A percentile compares a stretch with the other conserved stretches of the same genome.
These are phyloP conservation scores for Fennellomyces sp. DNA, from an alignment of 371 early-diverging fungal species.

Conservation along the genomic window DNA sequence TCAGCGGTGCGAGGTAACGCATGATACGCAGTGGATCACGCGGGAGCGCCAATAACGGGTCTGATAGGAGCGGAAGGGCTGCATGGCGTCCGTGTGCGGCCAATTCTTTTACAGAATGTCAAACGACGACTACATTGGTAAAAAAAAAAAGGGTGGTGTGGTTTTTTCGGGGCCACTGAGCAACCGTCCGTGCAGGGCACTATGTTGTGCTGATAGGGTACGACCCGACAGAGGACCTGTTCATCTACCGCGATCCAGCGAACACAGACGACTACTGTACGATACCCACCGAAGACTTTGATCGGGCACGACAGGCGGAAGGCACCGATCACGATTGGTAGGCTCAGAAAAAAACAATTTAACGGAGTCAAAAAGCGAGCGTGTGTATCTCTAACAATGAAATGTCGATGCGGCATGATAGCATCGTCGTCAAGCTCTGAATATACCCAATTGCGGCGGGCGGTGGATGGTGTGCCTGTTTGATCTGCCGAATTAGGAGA, in stretches of 20 bases:
- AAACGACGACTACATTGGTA: neutral
- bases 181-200: too few relatives aligned
- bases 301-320: slow-evolving; percentile 58
- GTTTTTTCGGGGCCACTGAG: too few relatives aligned
- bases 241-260: slow-evolving; percentile 80
- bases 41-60: neutral
- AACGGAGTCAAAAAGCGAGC: too few relatives aligned
- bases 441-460: too few relatives aligned
- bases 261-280: slow-evolving; percentile 60
- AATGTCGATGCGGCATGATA: neutral
- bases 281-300: slow-evolving; percentile 60
- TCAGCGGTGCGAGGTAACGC: slow-evolving; percentile 50
- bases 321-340: slow-evolving; percentile 82
- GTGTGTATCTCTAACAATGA: too few relatives aligned
- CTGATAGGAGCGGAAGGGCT: slow-evolving; percentile 41
- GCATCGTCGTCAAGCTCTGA: slow-evolving; percentile 21
- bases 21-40: neutral
- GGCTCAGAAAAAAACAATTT: neutral
- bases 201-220: slow-evolving; percentile 76
- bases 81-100: slow-evolving; percentile 43
- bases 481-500: too few relatives aligned
- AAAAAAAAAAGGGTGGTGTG: too few relatives aligned
- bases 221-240: slow-evolving; percentile 64
- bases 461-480: too few relatives aligned
- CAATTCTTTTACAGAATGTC: slow-evolving; percentile 21